Percentiles rank a stretch among this genome's conserved stretches.
phyloP scores from a whole-genome alignment of 2,329 filamentous ascomycete species.

The Periconia digitata region DNA sequence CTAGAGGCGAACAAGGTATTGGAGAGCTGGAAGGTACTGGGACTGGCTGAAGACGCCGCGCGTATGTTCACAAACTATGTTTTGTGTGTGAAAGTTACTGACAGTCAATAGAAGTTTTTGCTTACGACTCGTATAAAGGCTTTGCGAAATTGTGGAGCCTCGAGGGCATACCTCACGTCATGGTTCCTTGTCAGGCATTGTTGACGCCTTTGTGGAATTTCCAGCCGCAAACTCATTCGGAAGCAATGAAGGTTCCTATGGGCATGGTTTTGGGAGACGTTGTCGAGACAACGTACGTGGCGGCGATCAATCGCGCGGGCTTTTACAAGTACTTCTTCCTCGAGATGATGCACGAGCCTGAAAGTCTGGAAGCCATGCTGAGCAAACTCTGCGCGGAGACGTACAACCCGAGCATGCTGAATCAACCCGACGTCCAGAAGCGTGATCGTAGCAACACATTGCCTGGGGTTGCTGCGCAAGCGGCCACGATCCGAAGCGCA shows the following conservation, averaged over 20 bases:
- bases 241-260: slow-evolving; percentile 22
- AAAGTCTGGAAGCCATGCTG: slow-evolving; percentile 31
- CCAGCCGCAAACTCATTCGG: slow-evolving; percentile 23
- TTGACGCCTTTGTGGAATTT: slow-evolving; percentile 36
- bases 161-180: slow-evolving; percentile 36
- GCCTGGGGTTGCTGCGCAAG: slow-evolving; percentile 25
- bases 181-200: slow-evolving; percentile 32
- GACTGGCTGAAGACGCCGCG: slow-evolving; percentile 28
- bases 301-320: slow-evolving; percentile 37
- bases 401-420: slow-evolving; percentile 32
- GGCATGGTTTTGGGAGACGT: slow-evolving; percentile 11
- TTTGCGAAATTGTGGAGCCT: slow-evolving; percentile 37
- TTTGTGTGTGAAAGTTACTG: neutral
- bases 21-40: slow-evolving; percentile 29
- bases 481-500: slow-evolving; percentile 22
- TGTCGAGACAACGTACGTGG: slow-evolving; percentile 29
- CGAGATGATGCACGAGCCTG: slow-evolving; percentile 29
- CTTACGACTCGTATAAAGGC: slow-evolving; percentile 29
- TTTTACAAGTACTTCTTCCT: slow-evolving; percentile 42
- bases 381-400: slow-evolving; percentile 30
- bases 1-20: slow-evolving; percentile 38
- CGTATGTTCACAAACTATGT: slow-evolving; percentile 19
- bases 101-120: slow-evolving; percentile 26
- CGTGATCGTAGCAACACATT: slow-evolving; percentile 24
- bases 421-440: slow-evolving; percentile 36